Evolutionary conservation across 371 early-diverging fungal genomes (phyloP).

Genomic region (Mortierella sp.): DNA sequence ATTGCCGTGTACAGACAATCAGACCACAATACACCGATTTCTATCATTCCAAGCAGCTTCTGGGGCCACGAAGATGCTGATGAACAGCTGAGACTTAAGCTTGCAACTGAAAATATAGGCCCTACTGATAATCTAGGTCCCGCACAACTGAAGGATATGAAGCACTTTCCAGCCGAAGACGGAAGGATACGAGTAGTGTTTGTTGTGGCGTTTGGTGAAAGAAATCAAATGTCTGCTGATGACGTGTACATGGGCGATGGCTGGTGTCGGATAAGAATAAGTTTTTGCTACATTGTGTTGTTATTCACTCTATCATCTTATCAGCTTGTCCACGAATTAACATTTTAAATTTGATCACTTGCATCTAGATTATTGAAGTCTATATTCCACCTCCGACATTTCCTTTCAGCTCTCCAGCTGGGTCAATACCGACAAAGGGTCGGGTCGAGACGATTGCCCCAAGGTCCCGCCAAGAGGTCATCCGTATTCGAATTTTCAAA

Average conservation of each 20-base stretch:
- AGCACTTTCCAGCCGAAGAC: conserved; percentile 17
- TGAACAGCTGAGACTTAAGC: neutral
- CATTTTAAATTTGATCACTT: neutral
- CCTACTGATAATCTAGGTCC: neutral
- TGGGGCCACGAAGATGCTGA: conserved; percentile 20
- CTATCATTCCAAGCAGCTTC: conserved; percentile 18
- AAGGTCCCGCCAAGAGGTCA: conserved; percentile 1
- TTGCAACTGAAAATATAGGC: too few relatives aligned
- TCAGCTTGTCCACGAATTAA: neutral
- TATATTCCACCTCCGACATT: neutral
- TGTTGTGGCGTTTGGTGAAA: conserved; percentile 37
- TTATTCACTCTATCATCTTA: too few relatives aligned
- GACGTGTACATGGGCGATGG: conserved; percentile 15
- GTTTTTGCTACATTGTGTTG: neutral
- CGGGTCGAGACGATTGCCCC: conserved; percentile 18
- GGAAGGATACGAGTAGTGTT: conserved; percentile 25
- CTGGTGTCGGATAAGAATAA: conserved; percentile 27
- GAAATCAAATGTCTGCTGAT: neutral
- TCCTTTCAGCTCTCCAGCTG: neutral
- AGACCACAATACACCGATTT: conserved; percentile 21
- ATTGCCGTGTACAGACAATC: conserved; percentile 19
- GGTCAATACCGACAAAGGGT: neutral
- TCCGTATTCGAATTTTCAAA: conserved; percentile 26
- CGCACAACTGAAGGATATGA: conserved; percentile 39
- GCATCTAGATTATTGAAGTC: conserved; percentile 25